Evolutionary conservation across 139 green algal species (phyloP).

Genomic region (Asterochloris sp.): DNA sequence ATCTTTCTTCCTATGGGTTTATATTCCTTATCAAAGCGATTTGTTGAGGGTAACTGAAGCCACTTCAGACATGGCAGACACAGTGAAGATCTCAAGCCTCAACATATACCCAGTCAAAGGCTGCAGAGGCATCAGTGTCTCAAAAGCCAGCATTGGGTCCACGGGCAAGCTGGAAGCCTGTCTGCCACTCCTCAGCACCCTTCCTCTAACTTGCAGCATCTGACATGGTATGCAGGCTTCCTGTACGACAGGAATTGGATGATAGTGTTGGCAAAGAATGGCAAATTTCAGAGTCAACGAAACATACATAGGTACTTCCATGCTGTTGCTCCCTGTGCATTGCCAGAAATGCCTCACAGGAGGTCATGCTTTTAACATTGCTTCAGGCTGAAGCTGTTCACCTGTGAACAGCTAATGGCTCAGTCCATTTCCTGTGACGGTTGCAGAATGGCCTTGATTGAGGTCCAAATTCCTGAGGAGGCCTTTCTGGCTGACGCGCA

Average conservation of each 20-base stretch:
- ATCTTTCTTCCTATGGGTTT: no score
- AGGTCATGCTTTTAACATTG: not conserved
- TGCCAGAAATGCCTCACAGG: not conserved
- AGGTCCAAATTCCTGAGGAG: no score
- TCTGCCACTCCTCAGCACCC: not conserved
- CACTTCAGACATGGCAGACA: no score
- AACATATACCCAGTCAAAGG: slow-evolving; percentile 14
- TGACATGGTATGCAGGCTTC: not conserved
- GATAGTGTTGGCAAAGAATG: not conserved
- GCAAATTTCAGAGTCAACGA: not conserved
- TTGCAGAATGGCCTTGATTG: no score
- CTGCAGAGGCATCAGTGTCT: slow-evolving; percentile 6
- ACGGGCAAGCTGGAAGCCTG: not conserved
- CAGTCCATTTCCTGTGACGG: not conserved
- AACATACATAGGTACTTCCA: not conserved
- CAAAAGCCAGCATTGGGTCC: not conserved
- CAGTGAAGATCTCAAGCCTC: not conserved
- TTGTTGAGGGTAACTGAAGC: no score
- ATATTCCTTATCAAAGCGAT: no score
- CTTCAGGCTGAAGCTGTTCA: not conserved
- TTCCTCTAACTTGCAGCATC: not conserved
- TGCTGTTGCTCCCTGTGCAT: no score
- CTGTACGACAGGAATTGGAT: slow-evolving; percentile 13
- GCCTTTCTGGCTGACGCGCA: no score
- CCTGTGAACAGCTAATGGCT: not conserved